phyloP scores from a whole-genome alignment of 2,329 filamentous ascomycete species.

The Trichoderma harzianum region DNA sequence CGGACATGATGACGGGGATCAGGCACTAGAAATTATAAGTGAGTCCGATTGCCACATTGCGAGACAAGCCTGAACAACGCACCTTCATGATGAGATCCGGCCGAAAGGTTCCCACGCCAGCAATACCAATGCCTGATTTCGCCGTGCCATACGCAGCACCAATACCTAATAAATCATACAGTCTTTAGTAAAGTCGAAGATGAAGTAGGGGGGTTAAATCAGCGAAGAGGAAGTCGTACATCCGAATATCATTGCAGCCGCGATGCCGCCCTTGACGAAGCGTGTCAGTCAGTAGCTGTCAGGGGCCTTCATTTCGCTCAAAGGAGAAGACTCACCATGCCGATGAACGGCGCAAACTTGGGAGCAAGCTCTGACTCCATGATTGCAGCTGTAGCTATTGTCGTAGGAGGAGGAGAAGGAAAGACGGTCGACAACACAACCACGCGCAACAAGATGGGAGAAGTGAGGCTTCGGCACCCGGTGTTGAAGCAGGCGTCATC shows the following conservation, averaged over 20 bases:
- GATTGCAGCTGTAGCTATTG: constrained; percentile 28
- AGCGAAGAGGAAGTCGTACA: constrained; percentile 50
- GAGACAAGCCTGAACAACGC: constrained; percentile 18
- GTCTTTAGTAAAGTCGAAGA: constrained; percentile 15
- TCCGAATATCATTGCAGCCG: constrained; percentile 79
- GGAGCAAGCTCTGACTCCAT: constrained; percentile 65
- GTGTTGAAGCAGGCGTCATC: constrained; percentile 17
- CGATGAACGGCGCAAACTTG: constrained; percentile 83
- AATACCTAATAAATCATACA: constrained; percentile 40
- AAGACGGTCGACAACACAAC: not conserved
- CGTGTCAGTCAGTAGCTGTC: constrained; percentile 24
- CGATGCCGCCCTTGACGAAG: constrained; percentile 64
- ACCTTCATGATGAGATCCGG: constrained; percentile 92
- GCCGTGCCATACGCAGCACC: constrained; percentile 85
- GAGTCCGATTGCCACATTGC: constrained; percentile 1
- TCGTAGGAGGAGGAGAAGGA: not conserved
- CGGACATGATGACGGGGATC: constrained; percentile 94
- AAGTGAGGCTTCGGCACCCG: constrained; percentile 11
- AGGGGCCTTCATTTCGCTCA: constrained; percentile 19
- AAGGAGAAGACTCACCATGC: constrained; percentile 63
- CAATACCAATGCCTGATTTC: constrained; percentile 84
- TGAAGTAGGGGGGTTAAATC: constrained; percentile 4
- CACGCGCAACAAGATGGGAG: constrained; percentile 10
- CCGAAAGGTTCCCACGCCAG: constrained; percentile 78
- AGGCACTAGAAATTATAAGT: constrained; percentile 56